phyloP scores from a whole-genome alignment of 2,329 filamentous ascomycete species.

The Sphaerulina vaccinii region DNA sequence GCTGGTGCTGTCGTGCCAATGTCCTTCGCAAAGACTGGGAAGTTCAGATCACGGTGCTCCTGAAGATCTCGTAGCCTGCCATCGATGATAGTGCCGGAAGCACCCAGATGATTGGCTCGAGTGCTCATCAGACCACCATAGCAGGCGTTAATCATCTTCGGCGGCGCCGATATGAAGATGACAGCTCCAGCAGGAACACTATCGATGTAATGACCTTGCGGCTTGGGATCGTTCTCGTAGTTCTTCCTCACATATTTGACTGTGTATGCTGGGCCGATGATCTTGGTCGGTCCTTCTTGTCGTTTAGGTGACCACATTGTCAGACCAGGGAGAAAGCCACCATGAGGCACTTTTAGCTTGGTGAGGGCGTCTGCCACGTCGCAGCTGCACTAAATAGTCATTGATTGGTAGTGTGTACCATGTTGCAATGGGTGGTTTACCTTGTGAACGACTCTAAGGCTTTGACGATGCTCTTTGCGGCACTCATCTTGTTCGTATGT shows the following conservation, averaged over 20 bases:
- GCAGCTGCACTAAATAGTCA: slow-evolving; percentile 38
- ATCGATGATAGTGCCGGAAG: slow-evolving; percentile 53
- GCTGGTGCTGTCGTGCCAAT: slow-evolving; percentile 38
- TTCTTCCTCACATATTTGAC: slow-evolving; percentile 52
- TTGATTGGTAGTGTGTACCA: not conserved
- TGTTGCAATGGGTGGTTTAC: slow-evolving; percentile 10
- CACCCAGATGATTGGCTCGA: slow-evolving; percentile 47
- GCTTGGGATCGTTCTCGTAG: slow-evolving; percentile 48
- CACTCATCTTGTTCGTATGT: slow-evolving; percentile 18
- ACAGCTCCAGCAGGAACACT: slow-evolving; percentile 49
- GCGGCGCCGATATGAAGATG: slow-evolving; percentile 53
- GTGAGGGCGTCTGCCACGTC: slow-evolving; percentile 55
- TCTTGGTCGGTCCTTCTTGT: slow-evolving; percentile 53
- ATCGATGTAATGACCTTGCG: slow-evolving; percentile 54
- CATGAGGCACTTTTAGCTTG: slow-evolving; percentile 48
- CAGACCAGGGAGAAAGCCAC: slow-evolving; percentile 56
- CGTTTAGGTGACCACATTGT: slow-evolving; percentile 56
- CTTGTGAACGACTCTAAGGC: slow-evolving; percentile 29
- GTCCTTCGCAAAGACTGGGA: slow-evolving; percentile 42
- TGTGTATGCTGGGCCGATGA: slow-evolving; percentile 56
- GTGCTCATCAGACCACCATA: slow-evolving; percentile 57
- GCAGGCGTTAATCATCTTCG: slow-evolving; percentile 49
- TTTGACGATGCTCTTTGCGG: slow-evolving; percentile 23
- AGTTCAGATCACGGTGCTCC: slow-evolving; percentile 53
- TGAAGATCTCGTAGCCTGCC: slow-evolving; percentile 54